A percentile compares a stretch with the other conserved stretches of the same genome.
Evolutionary conservation across 495 filamentous ascomycete genomes (phyloP).

Genomic region (Aspergillus mulundensis): DNA sequence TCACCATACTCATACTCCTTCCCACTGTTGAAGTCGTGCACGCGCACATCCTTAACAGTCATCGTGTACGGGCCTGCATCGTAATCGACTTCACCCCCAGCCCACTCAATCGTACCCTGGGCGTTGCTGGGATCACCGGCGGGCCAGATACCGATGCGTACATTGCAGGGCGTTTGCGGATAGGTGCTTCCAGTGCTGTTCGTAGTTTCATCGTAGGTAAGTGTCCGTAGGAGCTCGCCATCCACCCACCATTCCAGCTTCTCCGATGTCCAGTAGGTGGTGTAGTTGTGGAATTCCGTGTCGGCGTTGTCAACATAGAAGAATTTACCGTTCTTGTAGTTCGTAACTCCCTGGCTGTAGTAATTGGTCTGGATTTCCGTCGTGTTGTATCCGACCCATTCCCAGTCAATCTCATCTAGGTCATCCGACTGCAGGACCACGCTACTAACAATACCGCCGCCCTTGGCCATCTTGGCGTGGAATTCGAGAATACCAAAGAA

Average conservation of each 20-base stretch:
- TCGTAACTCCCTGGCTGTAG: constrained; percentile 79
- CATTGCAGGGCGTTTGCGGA: constrained; percentile 85
- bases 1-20: constrained; percentile 68
- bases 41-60: constrained; percentile 61
- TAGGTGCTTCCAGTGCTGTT: constrained; percentile 55
- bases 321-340: constrained; percentile 67
- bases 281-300: constrained; percentile 76
- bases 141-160: constrained; percentile 84
- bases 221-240: constrained; percentile 61
- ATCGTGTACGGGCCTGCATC: constrained; percentile 70
- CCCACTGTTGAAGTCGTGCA: constrained; percentile 66
- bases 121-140: constrained; percentile 74
- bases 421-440: constrained; percentile 85
- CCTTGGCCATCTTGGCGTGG: constrained; percentile 66
- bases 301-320: constrained; percentile 58
- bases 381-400: constrained; percentile 53
- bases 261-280: constrained; percentile 78
- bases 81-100: constrained; percentile 74
- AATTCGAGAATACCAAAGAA: constrained; percentile 78
- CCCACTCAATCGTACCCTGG: constrained; percentile 64
- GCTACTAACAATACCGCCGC: constrained; percentile 73
- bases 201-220: constrained; percentile 49
- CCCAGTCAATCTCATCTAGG: constrained; percentile 93
- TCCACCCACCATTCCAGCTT: constrained; percentile 81
- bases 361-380: constrained; percentile 82